Evolutionary conservation across 73 alveolate genomes (phyloP).

Genomic region (Paramecium octaurelia): DNA sequence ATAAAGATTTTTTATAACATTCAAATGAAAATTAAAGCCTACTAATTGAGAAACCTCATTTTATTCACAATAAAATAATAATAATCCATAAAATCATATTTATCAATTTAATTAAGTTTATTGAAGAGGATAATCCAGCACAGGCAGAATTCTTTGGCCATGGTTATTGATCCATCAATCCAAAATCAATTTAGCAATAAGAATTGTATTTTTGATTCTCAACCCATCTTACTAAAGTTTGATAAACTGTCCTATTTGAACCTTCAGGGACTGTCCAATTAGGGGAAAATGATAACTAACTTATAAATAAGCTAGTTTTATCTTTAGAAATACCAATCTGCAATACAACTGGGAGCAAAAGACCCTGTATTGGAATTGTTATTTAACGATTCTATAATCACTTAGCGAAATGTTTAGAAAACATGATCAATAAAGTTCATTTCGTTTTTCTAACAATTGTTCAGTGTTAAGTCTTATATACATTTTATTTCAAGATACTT

Average conservation of each 20-base stretch:
- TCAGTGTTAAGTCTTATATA: neutral
- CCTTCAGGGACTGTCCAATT: neutral
- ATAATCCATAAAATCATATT: neutral
- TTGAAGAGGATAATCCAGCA: neutral
- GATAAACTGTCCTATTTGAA: neutral
- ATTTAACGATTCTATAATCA: neutral
- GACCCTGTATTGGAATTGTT: neutral
- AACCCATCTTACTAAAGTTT: neutral
- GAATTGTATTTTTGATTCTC: neutral
- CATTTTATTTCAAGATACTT: neutral
- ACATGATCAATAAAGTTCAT: neutral
- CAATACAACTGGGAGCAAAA: constrained; percentile 3
- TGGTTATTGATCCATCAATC: neutral
- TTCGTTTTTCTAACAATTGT: neutral
- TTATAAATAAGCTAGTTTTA: neutral
- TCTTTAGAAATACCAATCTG: neutral
- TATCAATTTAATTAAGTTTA: neutral
- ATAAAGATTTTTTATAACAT: no score
- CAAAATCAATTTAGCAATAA: neutral
- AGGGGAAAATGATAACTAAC: neutral
- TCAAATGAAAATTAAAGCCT: neutral
- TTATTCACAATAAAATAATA: neutral
- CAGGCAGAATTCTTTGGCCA: neutral
- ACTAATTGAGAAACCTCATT: neutral
- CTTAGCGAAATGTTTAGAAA: neutral